Percentiles rank a stretch among this genome's conserved stretches.
These are phyloP conservation scores for Sisymbrium altissimum DNA, from an alignment of 345 rosid genomes.

Conservation along the genomic window DNA sequence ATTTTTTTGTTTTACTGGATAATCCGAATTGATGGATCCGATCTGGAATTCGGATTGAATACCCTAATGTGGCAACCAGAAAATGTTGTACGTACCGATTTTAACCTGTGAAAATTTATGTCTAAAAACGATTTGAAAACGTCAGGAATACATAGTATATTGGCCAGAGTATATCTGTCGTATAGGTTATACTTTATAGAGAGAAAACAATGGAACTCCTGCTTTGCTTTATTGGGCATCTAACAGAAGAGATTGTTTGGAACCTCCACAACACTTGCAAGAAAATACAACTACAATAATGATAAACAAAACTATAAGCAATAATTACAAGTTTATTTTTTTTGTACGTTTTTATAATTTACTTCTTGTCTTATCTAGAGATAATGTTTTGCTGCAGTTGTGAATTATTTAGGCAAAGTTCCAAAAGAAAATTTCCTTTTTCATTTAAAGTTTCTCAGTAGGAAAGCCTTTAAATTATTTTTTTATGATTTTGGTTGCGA, in stretches of 20 bases:
- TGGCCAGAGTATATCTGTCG: background rate
- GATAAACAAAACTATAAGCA: background rate
- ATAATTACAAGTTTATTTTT: background rate
- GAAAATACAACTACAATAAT: background rate
- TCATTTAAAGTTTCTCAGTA: background rate
- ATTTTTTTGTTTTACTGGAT: no score
- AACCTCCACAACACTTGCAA: background rate
- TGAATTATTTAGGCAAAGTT: background rate
- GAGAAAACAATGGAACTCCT: background rate
- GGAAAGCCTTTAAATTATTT: background rate
- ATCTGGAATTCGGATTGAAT: no score
- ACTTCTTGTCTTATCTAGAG: background rate
- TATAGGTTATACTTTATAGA: background rate
- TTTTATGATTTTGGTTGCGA: background rate
- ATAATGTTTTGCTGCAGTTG: background rate
- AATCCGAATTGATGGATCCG: no score
- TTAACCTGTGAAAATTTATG: background rate
- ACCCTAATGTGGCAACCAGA: background rate
- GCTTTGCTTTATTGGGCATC: background rate
- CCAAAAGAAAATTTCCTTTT: background rate
- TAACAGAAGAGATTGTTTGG: no score
- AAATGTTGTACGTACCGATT: background rate
- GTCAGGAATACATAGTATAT: background rate
- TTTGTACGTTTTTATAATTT: background rate
- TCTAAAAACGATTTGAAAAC: background rate